phyloP scores from a whole-genome alignment of 495 filamentous ascomycete genomes.

The Mytilinidion resinicola region DNA sequence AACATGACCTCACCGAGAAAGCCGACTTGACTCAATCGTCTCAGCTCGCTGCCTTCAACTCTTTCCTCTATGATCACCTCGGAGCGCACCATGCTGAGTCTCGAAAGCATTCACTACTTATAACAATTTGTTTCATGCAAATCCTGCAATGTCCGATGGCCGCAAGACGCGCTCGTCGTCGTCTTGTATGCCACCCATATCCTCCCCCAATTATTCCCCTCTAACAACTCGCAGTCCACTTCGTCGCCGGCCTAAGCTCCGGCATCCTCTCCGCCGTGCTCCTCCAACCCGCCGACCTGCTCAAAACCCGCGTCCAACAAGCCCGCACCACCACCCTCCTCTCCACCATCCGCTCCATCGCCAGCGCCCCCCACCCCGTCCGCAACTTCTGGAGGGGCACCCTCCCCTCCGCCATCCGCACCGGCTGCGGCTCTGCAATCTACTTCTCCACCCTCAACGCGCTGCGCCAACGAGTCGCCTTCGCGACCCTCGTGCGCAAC shows the following conservation, averaged over 20 bases:
- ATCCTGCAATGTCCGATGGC: slow-evolving; percentile 30
- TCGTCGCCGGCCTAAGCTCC: slow-evolving; percentile 79
- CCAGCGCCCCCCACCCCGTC: slow-evolving; percentile 53
- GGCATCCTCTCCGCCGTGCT: slow-evolving; percentile 81
- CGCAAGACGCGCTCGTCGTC: slow-evolving; percentile 22
- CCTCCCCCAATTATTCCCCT: background rate
- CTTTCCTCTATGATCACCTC: background rate
- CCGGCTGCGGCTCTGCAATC: slow-evolving; percentile 83
- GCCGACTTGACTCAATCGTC: too few relatives aligned
- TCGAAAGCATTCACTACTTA: background rate
- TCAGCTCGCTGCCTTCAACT: too few relatives aligned
- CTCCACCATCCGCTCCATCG: slow-evolving; percentile 63
- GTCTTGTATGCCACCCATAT: slow-evolving; percentile 19
- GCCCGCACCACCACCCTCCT: slow-evolving; percentile 56
- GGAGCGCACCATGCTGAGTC: slow-evolving; percentile 12
- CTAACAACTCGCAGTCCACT: slow-evolving; percentile 58
- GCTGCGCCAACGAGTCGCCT: slow-evolving; percentile 64
- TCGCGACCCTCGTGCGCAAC: slow-evolving; percentile 3
- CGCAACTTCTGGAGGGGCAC: slow-evolving; percentile 91
- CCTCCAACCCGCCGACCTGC: slow-evolving; percentile 90
- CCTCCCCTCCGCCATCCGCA: slow-evolving; percentile 82
- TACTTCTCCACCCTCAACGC: slow-evolving; percentile 90
- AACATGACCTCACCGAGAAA: too few relatives aligned
- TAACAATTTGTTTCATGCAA: slow-evolving; percentile 10
- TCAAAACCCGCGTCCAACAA: slow-evolving; percentile 94